Base-by-base conservation (phyloP, 768 basidiomycete species). In the Suillus luteus region DNA sequence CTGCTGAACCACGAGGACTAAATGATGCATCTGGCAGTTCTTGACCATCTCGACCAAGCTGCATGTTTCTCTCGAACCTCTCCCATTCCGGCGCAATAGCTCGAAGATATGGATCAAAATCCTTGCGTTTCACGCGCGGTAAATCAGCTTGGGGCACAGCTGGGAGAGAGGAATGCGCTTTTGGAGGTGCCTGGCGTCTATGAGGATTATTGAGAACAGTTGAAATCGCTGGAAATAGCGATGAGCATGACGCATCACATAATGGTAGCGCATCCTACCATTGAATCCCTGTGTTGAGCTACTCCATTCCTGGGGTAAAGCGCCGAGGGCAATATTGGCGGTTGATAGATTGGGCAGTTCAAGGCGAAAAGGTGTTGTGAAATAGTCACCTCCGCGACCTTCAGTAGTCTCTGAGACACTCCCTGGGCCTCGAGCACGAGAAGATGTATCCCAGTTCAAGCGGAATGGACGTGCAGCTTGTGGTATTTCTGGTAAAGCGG, bases 121-220 rank as follows among this genome's bases (percentile, higher is more conserved):
- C 93, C 69, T 87, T 89, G 62, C 90, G 82, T 55, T 85, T 83
- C 10, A 95, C 90, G 61, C 92, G 90, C 37, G 92, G 91, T 9
- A 96, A 83, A 63, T 89, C 87, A 1, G 90, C 89, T 8, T 89
- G 85, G 2, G 84, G 83, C 3, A 88, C 86, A 40, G 89, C 75
- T 1, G 92, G 90, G 19, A 98, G 79, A 0, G 87, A 76, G 1
- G 94, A 91, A 68, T 96, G 92, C 0, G 94, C 87, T 72, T 96
- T 93, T 37, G 96, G 91, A 14, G 96, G 94, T 8, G 91, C 89
- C 55, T 91, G 89, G 41, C 82, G 84, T 76, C 89, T 91, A 71
- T 90, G 88, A 1, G 96, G 96, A 70, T 91, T 95, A 70, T 95
- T 95, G 59, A 97, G 84, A 33, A 97, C 92, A 19, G 93, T 95